Evolutionary conservation across 2,329 filamentous ascomycete genomes (phyloP).

Genomic region (Colletotrichum cereale): DNA sequence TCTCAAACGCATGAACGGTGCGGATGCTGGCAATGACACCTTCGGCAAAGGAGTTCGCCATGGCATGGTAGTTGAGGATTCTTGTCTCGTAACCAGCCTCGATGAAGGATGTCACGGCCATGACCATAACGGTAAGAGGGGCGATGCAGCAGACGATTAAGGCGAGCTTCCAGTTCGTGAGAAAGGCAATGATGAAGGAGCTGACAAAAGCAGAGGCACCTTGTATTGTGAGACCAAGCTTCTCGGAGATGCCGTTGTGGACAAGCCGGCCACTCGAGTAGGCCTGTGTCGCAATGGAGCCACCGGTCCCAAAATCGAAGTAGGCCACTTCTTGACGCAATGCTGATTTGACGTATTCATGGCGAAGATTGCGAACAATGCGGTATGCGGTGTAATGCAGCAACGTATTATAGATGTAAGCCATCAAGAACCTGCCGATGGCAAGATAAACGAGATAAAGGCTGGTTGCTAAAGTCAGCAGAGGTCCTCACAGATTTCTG

Average conservation of each 20-base stretch:
- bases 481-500: not conserved
- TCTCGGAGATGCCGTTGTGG: conserved; percentile 55
- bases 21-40: not conserved
- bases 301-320: not conserved
- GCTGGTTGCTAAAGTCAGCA: not conserved
- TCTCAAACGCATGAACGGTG: not conserved
- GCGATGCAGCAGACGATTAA: not conserved
- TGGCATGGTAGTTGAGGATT: not conserved
- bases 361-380: not conserved
- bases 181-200: conserved; percentile 46
- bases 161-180: not conserved
- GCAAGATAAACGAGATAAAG: not conserved
- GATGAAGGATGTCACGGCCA: not conserved
- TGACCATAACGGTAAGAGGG: not conserved
- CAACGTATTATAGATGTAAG: not conserved
- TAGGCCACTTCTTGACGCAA: not conserved
- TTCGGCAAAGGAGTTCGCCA: not conserved
- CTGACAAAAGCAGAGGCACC: conserved; percentile 52
- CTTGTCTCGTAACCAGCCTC: not conserved
- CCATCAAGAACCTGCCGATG: not conserved
- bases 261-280: conserved; percentile 59
- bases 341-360: not conserved
- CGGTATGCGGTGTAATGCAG: not conserved
- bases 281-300: conserved; percentile 54
- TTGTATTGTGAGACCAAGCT: conserved; percentile 54